A percentile compares a stretch with the other conserved stretches of the same genome.
Evolutionary conservation across 208 protist species (phyloP).

Genomic region (Trypanosoma scelopori): DNA sequence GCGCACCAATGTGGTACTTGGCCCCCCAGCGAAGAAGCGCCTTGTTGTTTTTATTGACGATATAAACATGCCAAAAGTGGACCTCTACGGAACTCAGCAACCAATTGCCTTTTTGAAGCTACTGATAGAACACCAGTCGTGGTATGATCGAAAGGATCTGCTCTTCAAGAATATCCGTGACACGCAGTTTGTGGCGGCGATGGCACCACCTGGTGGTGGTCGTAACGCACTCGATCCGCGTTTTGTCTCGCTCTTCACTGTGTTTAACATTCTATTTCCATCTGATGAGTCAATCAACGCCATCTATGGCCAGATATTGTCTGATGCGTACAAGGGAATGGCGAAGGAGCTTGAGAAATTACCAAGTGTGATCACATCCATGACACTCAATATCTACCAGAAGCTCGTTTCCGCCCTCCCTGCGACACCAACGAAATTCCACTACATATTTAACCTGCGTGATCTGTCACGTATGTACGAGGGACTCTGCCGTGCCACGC

Average conservation of each 20-base stretch:
- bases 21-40: conserved; percentile 95
- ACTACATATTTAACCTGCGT: conserved; percentile 99
- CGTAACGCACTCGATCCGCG: conserved; percentile 97
- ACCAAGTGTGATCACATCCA: conserved; percentile 69
- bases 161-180: conserved; percentile 96
- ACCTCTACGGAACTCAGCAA: conserved; percentile 98
- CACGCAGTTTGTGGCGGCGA: conserved; percentile 96
- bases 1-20: conserved; percentile 94
- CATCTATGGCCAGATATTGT: conserved; percentile 97
- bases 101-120: conserved; percentile 98
- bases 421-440: conserved; percentile 98
- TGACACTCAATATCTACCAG: conserved; percentile 95
- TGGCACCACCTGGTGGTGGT: conserved; percentile 97
- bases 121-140: conserved; percentile 94
- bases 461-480: conserved; percentile 98
- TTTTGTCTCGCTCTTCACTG: conserved; percentile 97
- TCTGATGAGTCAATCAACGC: conserved; percentile 94
- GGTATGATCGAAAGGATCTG: conserved; percentile 98
- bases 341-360: conserved; percentile 45
- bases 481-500: conserved; percentile 94
- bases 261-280: conserved; percentile 98
- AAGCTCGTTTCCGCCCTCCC: conserved; percentile 89
- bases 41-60: conserved; percentile 98
- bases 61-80: conserved; percentile 98
- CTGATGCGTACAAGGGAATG: conserved; percentile 84